Percentiles rank a stretch among this genome's conserved stretches.
Conservation (phyloP, 345 rosid species). For the Moricandia arvensis region DNA sequence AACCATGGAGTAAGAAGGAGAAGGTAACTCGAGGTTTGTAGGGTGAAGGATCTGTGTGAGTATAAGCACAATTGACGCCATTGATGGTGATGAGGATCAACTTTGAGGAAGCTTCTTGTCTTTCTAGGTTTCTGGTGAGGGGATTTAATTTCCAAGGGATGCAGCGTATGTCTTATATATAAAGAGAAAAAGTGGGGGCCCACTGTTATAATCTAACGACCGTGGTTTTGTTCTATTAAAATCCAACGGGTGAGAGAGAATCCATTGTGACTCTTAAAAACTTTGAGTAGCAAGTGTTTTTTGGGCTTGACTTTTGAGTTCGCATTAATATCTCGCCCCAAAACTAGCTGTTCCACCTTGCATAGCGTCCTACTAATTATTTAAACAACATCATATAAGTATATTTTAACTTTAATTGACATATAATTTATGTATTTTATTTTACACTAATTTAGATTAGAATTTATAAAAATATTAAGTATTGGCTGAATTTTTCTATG, state of each 20-base stretch:
- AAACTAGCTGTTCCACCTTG: constrained; percentile 21
- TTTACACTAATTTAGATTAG: neutral
- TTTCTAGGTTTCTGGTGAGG: constrained; percentile 10
- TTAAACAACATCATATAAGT: neutral
- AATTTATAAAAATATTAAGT: neutral
- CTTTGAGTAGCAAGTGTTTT: constrained; percentile 24
- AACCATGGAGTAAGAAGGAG: constrained; percentile 9
- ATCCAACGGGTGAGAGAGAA: constrained; percentile 12
- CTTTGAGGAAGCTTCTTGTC: neutral
- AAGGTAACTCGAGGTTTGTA: constrained; percentile 18
- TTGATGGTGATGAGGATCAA: constrained; percentile 11
- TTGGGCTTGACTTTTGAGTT: constrained; percentile 15
- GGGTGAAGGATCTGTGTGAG: constrained; percentile 37
- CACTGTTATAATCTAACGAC: neutral
- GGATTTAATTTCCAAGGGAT: neutral
- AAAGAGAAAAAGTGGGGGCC: neutral
- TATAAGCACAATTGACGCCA: constrained; percentile 40
- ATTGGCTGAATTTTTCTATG: neutral
- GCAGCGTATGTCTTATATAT: neutral
- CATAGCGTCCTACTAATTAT: neutral
- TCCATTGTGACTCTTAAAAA: constrained; percentile 3
- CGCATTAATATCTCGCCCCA: constrained; percentile 36
- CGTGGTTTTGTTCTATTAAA: constrained; percentile 7
- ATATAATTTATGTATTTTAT: no score
- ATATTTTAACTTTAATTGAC: neutral